phyloP scores from a whole-genome alignment of 2,329 filamentous ascomycete species.

The Nannizzia gypsea region DNA sequence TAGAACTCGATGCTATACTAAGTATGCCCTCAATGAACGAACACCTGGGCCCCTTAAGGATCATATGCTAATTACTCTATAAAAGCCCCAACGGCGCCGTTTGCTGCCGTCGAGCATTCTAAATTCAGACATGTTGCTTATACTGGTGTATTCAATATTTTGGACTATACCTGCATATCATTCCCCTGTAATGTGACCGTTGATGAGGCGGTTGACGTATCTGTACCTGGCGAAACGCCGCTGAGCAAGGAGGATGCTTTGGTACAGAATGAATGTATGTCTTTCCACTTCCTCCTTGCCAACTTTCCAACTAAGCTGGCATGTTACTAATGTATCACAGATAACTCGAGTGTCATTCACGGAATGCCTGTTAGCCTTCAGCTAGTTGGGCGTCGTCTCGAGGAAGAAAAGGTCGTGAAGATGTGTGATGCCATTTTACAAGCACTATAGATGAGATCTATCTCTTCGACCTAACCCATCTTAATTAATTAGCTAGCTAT shows the following conservation, averaged over 20 bases:
- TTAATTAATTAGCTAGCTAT: background rate
- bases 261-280: constrained; percentile 41
- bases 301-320: background rate
- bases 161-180: constrained; percentile 46
- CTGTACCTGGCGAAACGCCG: constrained; percentile 22
- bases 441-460: constrained; percentile 12
- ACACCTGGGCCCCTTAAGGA: background rate
- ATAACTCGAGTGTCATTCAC: constrained; percentile 36
- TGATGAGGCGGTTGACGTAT: constrained; percentile 39
- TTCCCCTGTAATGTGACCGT: constrained; percentile 44
- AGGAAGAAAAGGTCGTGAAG: constrained; percentile 27
- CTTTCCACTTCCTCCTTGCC: background rate
- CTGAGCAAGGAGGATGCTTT: constrained; percentile 33
- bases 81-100: constrained; percentile 29
- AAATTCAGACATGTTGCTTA: constrained; percentile 41
- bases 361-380: constrained; percentile 23
- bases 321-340: constrained; percentile 18
- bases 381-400: constrained; percentile 20
- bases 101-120: constrained; percentile 31
- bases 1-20: constrained; percentile 21
- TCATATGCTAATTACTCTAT: constrained; percentile 12
- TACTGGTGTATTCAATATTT: constrained; percentile 39
- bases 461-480: background rate
- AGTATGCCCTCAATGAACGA: constrained; percentile 10
- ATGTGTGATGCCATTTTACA: constrained; percentile 28